phyloP scores from a whole-genome alignment of 2,329 filamentous ascomycete genomes.

The Arthroderma uncinatum region DNA sequence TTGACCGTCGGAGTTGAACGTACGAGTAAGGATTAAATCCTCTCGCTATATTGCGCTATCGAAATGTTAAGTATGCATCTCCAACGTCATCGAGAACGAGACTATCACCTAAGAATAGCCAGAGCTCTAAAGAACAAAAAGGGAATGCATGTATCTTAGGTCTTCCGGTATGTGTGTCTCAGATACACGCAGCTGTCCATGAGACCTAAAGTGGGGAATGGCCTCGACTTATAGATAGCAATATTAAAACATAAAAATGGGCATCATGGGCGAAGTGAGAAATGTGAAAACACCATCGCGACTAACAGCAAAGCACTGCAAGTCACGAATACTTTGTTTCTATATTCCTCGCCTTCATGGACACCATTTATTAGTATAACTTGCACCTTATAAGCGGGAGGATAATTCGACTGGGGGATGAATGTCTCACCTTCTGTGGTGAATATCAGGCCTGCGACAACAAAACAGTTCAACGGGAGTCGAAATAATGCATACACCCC shows the following conservation, averaged over 20 bases:
- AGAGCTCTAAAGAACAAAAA: not conserved
- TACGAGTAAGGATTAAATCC: not conserved
- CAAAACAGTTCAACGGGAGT: conserved; percentile 49
- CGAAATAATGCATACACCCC: conserved; percentile 48
- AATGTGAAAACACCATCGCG: conserved; percentile 7
- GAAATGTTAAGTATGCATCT: not conserved
- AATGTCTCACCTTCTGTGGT: conserved; percentile 32
- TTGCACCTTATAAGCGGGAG: not conserved
- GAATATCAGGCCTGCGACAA: conserved; percentile 40
- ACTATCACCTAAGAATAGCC: not conserved
- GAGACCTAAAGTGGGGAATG: not conserved
- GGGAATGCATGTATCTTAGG: not conserved
- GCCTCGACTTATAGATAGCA: not conserved
- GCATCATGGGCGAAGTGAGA: conserved; percentile 1
- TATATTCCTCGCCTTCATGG: conserved; percentile 16
- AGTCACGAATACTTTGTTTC: conserved; percentile 23
- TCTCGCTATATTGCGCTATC: not conserved
- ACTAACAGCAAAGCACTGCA: conserved; percentile 19
- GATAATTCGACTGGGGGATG: not conserved
- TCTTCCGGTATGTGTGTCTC: not conserved
- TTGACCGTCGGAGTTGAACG: not conserved
- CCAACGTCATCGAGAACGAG: not conserved
- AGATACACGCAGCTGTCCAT: not conserved
- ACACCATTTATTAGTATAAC: not conserved
- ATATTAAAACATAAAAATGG: not conserved